A percentile compares a stretch with the other conserved stretches of the same genome.
These are phyloP conservation scores for Pigoraptor vietnamica DNA, from an alignment of 78 protist species.

Conservation along the genomic window DNA sequence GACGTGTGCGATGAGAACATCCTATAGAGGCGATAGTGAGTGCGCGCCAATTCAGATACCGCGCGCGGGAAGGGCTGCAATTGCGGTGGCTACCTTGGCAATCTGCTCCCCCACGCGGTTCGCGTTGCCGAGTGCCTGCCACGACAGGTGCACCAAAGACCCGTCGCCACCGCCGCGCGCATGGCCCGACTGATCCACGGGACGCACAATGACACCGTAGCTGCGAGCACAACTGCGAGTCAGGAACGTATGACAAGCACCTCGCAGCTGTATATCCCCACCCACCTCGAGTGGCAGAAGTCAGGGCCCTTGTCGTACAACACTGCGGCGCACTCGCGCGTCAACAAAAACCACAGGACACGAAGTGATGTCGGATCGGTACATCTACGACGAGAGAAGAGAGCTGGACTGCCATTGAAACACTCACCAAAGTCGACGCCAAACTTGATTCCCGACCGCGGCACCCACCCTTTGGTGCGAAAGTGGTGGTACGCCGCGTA, in stretches of 20 bases:
- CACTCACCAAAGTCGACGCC: neutral
- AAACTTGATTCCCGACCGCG: neutral
- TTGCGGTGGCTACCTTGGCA: neutral
- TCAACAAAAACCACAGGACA: too few species aligned
- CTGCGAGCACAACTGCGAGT: neutral
- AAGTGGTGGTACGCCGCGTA: conserved; percentile 6
- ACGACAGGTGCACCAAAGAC: neutral
- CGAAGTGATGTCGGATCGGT: too few species aligned
- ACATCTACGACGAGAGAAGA: too few species aligned
- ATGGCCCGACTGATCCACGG: neutral
- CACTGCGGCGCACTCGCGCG: too few species aligned
- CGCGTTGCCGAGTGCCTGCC: neutral
- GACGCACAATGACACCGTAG: neutral
- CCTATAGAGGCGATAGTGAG: neutral
- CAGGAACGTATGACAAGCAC: neutral
- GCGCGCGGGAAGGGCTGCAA: too few species aligned
- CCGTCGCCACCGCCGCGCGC: neutral
- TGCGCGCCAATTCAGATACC: too few species aligned
- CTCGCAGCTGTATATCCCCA: too few species aligned
- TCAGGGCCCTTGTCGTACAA: neutral
- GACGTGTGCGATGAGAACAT: neutral
- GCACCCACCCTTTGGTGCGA: neutral
- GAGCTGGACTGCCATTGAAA: too few species aligned
- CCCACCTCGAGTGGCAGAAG: neutral
- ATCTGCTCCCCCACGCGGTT: neutral